These are phyloP conservation scores for Trichomonascus vanleenenianus DNA, from an alignment of 805 yeast genomes.

Conservation along the genomic window DNA sequence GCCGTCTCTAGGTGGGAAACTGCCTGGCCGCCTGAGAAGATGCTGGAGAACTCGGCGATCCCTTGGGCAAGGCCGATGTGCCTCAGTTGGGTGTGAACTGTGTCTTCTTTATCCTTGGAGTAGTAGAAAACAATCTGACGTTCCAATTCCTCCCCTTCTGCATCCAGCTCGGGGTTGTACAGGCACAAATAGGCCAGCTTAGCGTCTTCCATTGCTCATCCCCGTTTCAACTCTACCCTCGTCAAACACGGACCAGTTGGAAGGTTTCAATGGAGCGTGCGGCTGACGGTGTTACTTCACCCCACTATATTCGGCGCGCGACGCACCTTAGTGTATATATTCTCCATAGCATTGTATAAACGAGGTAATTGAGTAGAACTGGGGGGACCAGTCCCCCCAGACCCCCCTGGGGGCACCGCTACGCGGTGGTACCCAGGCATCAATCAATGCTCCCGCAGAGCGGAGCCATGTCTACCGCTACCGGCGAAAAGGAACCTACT, in stretches of 20 bases:
- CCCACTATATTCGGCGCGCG: no score
- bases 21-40: constrained; percentile 16
- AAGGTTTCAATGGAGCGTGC: no score
- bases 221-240: background rate
- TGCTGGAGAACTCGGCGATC: constrained; percentile 21
- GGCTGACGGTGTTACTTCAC: no score
- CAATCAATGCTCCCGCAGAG: no score
- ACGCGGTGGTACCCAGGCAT: no score
- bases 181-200: constrained; percentile 23
- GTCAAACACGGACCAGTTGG: background rate
- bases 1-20: constrained; percentile 28
- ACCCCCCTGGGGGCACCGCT: no score
- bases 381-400: no score
- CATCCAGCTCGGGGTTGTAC: constrained; percentile 33
- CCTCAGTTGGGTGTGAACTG: constrained; percentile 31
- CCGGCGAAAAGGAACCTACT: no score
- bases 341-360: no score
- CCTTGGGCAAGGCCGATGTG: constrained; percentile 40
- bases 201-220: constrained; percentile 1
- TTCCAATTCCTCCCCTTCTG: constrained; percentile 27
- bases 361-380: no score
- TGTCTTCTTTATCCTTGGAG: constrained; percentile 6
- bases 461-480: no score
- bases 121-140: constrained; percentile 32
- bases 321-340: no score